Conservation (phyloP, 257 asterid genomes). For the Sherardia arvensis region DNA sequence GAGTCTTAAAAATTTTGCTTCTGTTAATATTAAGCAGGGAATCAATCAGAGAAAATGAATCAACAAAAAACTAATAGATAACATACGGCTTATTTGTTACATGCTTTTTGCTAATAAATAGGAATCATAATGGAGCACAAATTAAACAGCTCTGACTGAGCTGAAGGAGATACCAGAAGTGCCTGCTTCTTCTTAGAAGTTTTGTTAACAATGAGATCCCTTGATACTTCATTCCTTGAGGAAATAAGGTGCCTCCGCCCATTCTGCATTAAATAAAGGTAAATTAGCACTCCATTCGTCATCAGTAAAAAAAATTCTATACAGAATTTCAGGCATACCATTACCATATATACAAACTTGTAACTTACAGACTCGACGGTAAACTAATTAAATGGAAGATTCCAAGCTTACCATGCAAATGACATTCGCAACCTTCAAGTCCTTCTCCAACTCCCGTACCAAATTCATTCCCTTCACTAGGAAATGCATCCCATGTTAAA, state of each 20-base stretch:
- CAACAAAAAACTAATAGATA: neutral
- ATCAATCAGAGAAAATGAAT: neutral
- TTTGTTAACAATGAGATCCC: slow-evolving; percentile 83
- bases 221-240: slow-evolving; percentile 92
- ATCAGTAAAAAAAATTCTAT: neutral
- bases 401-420: slow-evolving; percentile 98
- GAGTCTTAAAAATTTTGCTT: neutral
- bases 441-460: slow-evolving; percentile 92
- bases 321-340: neutral
- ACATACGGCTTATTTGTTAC: neutral
- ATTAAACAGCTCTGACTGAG: slow-evolving; percentile 7
- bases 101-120: neutral
- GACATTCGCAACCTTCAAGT: slow-evolving; percentile 96
- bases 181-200: slow-evolving; percentile 88
- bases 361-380: slow-evolving; percentile 4
- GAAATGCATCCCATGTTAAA: slow-evolving; percentile 3
- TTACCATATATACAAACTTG: neutral
- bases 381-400: slow-evolving; percentile 22
- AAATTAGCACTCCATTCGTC: neutral
- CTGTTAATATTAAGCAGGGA: neutral
- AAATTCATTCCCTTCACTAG: slow-evolving; percentile 97
- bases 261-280: slow-evolving; percentile 44
- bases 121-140: slow-evolving; percentile 6
- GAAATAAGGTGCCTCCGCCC: slow-evolving; percentile 93
- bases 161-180: slow-evolving; percentile 58